Evolutionary conservation across 2,329 filamentous ascomycete species (phyloP).

Genomic region (Meredithiella fracta): DNA sequence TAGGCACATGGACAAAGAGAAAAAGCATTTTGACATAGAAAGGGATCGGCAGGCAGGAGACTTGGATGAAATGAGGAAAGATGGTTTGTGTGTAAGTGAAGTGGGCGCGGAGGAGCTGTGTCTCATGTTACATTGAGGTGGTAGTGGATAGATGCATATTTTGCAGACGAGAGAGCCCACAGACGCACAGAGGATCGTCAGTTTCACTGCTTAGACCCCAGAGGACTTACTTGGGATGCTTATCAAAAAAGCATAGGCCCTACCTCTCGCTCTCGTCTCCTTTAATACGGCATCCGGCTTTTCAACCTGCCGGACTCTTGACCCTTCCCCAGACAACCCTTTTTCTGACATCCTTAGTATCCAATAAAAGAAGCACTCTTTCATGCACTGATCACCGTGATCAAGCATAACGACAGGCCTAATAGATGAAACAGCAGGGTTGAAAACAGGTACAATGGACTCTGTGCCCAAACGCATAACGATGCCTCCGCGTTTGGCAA

Average conservation of each 20-base stretch:
- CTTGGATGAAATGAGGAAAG: not conserved
- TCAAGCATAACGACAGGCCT: not conserved
- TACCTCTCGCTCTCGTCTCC: not conserved
- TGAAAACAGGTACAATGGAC: not conserved
- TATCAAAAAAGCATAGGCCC: not conserved
- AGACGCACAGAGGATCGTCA: not conserved
- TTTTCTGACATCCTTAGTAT: not conserved
- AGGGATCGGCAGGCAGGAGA: not conserved
- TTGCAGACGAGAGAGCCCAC: not conserved
- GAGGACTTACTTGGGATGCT: too few relatives aligned
- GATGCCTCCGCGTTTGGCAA: not conserved
- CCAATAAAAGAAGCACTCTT: not conserved
- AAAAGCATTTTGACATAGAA: not conserved
- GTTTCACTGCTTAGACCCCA: too few relatives aligned
- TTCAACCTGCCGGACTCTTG: too few relatives aligned
- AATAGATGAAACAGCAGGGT: not conserved
- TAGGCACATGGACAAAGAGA: conserved; percentile 1
- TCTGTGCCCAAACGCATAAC: not conserved
- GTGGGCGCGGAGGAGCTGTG: too few relatives aligned
- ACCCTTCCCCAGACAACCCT: too few relatives aligned
- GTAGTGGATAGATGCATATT: not conserved
- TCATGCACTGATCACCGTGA: not conserved
- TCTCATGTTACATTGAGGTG: too few relatives aligned
- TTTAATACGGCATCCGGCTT: not conserved
- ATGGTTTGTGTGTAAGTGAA: too few relatives aligned